A percentile compares a stretch with the other conserved stretches of the same genome.
Evolutionary conservation across 148 eudicot genomes (phyloP).

Genomic region (Rhododendron mucronatum): DNA sequence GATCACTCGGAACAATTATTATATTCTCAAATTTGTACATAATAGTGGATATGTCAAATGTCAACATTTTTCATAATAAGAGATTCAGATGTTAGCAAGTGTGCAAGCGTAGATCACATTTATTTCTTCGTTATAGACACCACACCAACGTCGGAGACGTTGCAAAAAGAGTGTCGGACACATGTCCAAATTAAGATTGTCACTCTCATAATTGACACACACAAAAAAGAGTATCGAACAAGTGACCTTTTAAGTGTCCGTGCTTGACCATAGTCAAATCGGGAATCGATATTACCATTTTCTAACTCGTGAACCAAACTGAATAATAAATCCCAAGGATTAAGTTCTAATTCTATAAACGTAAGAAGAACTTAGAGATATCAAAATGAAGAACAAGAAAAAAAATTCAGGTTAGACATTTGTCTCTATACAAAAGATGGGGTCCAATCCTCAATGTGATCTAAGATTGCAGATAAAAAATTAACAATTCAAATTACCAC

Average conservation of each 20-base stretch:
- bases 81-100: background rate
- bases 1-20: background rate
- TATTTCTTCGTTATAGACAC: background rate
- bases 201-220: background rate
- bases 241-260: background rate
- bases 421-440: background rate
- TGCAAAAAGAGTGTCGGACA: background rate
- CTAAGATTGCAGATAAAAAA: background rate
- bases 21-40: background rate
- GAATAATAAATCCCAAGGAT: background rate
- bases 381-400: background rate
- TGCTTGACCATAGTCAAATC: background rate
- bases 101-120: background rate
- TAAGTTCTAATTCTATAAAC: background rate
- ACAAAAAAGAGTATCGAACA: background rate
- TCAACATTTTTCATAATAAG: background rate
- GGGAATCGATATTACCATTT: background rate
- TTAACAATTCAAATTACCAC: background rate
- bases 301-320: background rate
- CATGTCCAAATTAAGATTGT: background rate
- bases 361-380: background rate
- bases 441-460: background rate
- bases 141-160: background rate
- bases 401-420: background rate
- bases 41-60: background rate